phyloP scores from a whole-genome alignment of 2,329 filamentous ascomycete genomes.

The Raffaelea ambrosiae region DNA sequence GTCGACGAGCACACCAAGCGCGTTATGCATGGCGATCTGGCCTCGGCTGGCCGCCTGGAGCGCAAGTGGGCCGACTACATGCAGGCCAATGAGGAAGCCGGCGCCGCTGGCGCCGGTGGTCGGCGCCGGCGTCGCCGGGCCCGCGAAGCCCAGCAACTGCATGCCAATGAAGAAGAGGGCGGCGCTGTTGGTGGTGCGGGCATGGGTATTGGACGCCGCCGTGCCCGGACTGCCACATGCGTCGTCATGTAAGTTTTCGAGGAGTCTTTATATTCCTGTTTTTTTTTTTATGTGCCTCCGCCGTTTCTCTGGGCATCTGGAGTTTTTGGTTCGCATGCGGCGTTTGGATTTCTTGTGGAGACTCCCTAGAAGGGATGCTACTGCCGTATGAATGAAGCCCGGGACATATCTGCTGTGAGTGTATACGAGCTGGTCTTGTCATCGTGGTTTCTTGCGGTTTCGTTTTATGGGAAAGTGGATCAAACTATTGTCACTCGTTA shows the following conservation, averaged over 20 bases:
- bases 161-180: slow-evolving; percentile 72
- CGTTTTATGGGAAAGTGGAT: too few species aligned
- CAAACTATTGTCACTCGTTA: too few species aligned
- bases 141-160: slow-evolving; percentile 70
- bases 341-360: background rate
- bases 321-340: background rate
- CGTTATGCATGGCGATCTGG: slow-evolving; percentile 67
- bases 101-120: slow-evolving; percentile 54
- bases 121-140: slow-evolving; percentile 67
- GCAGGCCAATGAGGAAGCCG: slow-evolving; percentile 82
- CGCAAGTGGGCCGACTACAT: slow-evolving; percentile 91
- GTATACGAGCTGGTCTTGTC: too few species aligned
- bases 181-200: slow-evolving; percentile 34
- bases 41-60: slow-evolving; percentile 69
- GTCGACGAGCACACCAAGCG: slow-evolving; percentile 90
- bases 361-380: too few species aligned
- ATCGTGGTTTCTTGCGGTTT: too few species aligned
- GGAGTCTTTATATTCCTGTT: background rate
- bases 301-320: background rate
- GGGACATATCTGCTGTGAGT: too few species aligned
- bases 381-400: too few species aligned
- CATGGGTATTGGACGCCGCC: slow-evolving; percentile 23
- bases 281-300: background rate
- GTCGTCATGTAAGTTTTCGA: slow-evolving; percentile 14
- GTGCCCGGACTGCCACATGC: slow-evolving; percentile 15